phyloP scores from a whole-genome alignment of 2,329 filamentous ascomycete species.

The Diaporthe nobilis region DNA sequence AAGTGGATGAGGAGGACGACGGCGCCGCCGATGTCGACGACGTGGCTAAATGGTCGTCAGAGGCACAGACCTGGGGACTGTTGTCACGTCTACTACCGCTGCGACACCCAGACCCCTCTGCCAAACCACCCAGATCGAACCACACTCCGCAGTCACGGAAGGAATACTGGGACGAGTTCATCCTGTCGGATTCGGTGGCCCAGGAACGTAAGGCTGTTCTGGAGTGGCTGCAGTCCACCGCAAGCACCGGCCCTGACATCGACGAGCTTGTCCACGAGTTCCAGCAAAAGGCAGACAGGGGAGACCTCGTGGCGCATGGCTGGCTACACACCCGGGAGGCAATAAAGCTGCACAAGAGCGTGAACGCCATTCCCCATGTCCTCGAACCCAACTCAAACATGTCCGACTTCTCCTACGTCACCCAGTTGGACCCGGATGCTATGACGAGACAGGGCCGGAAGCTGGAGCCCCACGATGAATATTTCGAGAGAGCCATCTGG shows the following conservation, averaged over 20 bases:
- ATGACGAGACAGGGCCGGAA: slow-evolving; percentile 82
- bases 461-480: slow-evolving; percentile 86
- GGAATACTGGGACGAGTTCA: slow-evolving; percentile 77
- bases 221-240: slow-evolving; percentile 87
- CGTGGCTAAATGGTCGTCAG: slow-evolving; percentile 79
- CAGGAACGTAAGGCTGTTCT: slow-evolving; percentile 85
- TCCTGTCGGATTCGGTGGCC: slow-evolving; percentile 79
- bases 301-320: slow-evolving; percentile 86
- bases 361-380: slow-evolving; percentile 76
- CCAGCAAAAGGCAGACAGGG: slow-evolving; percentile 81
- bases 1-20: slow-evolving; percentile 66
- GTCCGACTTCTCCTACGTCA: slow-evolving; percentile 75
- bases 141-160: slow-evolving; percentile 47
- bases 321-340: slow-evolving; percentile 93
- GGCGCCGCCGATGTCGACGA: slow-evolving; percentile 56
- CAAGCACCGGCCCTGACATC: slow-evolving; percentile 78
- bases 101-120: slow-evolving; percentile 67
- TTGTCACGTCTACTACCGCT: slow-evolving; percentile 81
- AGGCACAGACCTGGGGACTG: slow-evolving; percentile 92
- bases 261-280: slow-evolving; percentile 82
- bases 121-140: slow-evolving; percentile 45
- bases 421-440: slow-evolving; percentile 93
- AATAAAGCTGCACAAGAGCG: slow-evolving; percentile 90
- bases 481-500: slow-evolving; percentile 93
- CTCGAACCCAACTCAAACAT: slow-evolving; percentile 75